Evolutionary conservation across 2,329 filamentous ascomycete species (phyloP), one percentile per base, ranked within the genome.

Genomic region (Cadophora malorum): DNA sequence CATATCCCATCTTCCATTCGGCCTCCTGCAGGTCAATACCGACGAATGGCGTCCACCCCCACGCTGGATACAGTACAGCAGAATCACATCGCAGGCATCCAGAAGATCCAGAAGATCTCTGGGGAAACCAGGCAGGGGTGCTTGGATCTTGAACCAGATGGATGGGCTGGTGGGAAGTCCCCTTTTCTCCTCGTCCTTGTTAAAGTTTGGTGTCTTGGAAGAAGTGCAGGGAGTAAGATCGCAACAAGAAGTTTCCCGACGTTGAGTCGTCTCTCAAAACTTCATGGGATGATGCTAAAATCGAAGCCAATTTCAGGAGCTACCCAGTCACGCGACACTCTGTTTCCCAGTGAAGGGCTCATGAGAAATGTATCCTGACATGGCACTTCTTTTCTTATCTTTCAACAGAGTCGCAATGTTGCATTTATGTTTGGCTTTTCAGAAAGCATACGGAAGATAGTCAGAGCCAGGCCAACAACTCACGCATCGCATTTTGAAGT

Each of bases 21-120:
- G 56, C 35, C 56, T 60, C 56, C 56, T 45, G 56, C 56, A 60
- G 33, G 38, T 38, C 56, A 60, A 8, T 28, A 14, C 56, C 23
- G 56, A 60, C 38, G 35, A 60, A 45, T 19, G n/a, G 31, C 28
- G 35, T 31, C 53, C 16, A 35, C 28, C 53, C 53, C 53, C 53
- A 56, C 31, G 53, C 28, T 28, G 31, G 28, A 56, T 12, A 35
- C 28, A 56, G 41, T 7, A 38, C 35, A 14, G 9, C 25, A 33
- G 14, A 25, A 31, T 55, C 50, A 14, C 25, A 28, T 21, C 31
- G 52, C 52, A 33, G 25, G 52, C 23, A 16, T 55, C 52, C 52
- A 52, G 49, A 53, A 53, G 50, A 16, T 55, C 52, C 52, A 52
- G 49, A 53, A 53, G 50, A 53, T 31, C 50, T 53, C 23, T 53